Evolutionary conservation across 352 stramenopile species (phyloP), one percentile per base, ranked within the genome.

Genomic region (Detonula confervacea): DNA sequence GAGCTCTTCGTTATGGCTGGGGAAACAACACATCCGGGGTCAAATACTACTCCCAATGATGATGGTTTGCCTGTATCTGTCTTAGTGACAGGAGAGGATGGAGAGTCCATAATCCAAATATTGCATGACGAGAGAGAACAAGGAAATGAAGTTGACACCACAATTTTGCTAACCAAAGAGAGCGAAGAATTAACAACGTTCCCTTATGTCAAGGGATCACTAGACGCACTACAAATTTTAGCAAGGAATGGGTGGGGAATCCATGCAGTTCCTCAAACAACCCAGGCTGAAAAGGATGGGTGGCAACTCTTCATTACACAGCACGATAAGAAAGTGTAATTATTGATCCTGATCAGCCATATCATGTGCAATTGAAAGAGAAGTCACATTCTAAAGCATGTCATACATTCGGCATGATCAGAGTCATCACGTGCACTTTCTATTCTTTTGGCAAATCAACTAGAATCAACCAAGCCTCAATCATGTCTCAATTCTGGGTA

Each of bases 1-100:
- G 87, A 93, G 30, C 47, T 94, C 18, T 94, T 94, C 72, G 70
- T 91, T 1, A 94, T 94, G 89, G 84, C 87, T 16, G 67, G 81
- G 18, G 72, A 72, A 52, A 60, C 59, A 12, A n/a, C 39, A 1
- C 51, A 60, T 20, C 16, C 1, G 2, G 46, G 57, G 55, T 37
- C 68, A 29, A 27, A 64, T 24, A 60, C 27, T 29, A 52, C 51
- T 6, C 72, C 55, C 29, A 47, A 20, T 57, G 16, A 59, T 27
- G 76, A 77, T 29, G 64, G 84, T 49, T 63, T 86, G 44, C 88
- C 88, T 18, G 29, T 81, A 16, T 83, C 84, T 29, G 86, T 93
- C 24, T 62, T 93, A 14, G 63, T 93, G 12, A 80, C 74, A 9
- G 77, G 77, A 22, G 18, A 77, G 18, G 88, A 93, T 69, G 88